These are phyloP conservation scores for Tricholoma furcatifolium DNA, from an alignment of 768 basidiomycete species.

Conservation along the genomic window DNA sequence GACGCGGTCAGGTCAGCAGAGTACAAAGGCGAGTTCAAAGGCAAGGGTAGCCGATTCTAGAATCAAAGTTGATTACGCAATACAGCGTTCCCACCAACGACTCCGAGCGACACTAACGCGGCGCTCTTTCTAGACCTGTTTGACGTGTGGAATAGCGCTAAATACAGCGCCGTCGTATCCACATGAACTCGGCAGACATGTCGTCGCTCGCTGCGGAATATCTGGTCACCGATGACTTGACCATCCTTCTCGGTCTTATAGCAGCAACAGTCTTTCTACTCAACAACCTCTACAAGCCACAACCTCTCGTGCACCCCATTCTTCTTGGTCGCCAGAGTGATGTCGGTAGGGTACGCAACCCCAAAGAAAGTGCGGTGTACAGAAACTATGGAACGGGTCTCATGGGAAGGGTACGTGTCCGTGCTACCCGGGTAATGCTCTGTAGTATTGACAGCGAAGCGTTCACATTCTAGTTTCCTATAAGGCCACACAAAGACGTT, in stretches of 20 bases:
- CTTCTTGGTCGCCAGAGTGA: slow-evolving; percentile 91
- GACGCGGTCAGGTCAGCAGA: no score
- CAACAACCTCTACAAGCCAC: slow-evolving; percentile 76
- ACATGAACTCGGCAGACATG: slow-evolving; percentile 6
- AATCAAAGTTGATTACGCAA: slow-evolving; percentile 15
- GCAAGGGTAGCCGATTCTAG: slow-evolving; percentile 1
- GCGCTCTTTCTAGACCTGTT: not conserved
- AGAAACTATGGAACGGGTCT: slow-evolving; percentile 87
- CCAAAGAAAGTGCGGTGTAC: slow-evolving; percentile 83
- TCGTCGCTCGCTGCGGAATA: slow-evolving; percentile 47
- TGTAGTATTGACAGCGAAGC: not conserved
- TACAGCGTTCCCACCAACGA: slow-evolving; percentile 4
- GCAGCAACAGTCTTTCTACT: slow-evolving; percentile 75
- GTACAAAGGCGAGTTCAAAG: not conserved
- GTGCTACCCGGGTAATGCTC: slow-evolving; percentile 3
- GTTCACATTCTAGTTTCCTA: slow-evolving; percentile 65
- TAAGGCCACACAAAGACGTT: slow-evolving; percentile 70
- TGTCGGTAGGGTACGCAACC: slow-evolving; percentile 75
- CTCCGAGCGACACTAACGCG: not conserved
- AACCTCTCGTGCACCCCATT: slow-evolving; percentile 90
- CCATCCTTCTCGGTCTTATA: slow-evolving; percentile 73
- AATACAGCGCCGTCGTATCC: not conserved
- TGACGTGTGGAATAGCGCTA: not conserved
- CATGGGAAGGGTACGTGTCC: slow-evolving; percentile 67
- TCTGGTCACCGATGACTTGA: slow-evolving; percentile 75